Conservation (phyloP, 2,329 filamentous ascomycete genomes). For the Stachybotrys chlorohalonatus region DNA sequence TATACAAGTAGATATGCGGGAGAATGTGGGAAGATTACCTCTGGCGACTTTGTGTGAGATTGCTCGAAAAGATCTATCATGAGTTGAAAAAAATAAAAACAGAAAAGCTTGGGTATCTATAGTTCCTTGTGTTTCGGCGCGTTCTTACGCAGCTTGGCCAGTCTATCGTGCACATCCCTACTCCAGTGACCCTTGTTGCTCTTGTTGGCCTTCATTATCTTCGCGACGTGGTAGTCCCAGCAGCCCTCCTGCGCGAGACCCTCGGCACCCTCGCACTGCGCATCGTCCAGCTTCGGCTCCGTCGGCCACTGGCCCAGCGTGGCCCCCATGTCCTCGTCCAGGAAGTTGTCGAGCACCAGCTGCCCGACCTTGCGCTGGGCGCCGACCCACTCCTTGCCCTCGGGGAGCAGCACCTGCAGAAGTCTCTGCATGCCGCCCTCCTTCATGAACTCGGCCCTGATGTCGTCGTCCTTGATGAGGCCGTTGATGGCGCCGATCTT, state of each 20-base stretch:
- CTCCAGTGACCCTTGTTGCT: constrained; percentile 35
- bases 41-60: too few species aligned
- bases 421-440: constrained; percentile 44
- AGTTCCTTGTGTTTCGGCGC: constrained; percentile 19
- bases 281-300: constrained; percentile 20
- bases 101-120: constrained; percentile 11
- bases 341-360: constrained; percentile 54
- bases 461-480: constrained; percentile 42
- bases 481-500: constrained; percentile 44
- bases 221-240: constrained; percentile 46
- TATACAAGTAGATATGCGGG: too few species aligned
- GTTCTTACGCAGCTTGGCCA: constrained; percentile 22
- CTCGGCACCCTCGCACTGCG: constrained; percentile 23
- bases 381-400: constrained; percentile 37
- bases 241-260: constrained; percentile 38
- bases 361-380: constrained; percentile 47
- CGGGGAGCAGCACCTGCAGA: constrained; percentile 40
- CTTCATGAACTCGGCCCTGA: constrained; percentile 47
- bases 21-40: too few species aligned
- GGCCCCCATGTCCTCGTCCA: constrained; percentile 58
- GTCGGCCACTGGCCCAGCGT: constrained; percentile 46
- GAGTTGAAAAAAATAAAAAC: neutral
- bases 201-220: constrained; percentile 27
- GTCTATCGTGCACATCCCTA: constrained; percentile 25
- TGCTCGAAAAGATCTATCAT: too few species aligned